These are phyloP conservation scores for Syzygium grande DNA, from an alignment of 345 rosid species.

Conservation along the genomic window DNA sequence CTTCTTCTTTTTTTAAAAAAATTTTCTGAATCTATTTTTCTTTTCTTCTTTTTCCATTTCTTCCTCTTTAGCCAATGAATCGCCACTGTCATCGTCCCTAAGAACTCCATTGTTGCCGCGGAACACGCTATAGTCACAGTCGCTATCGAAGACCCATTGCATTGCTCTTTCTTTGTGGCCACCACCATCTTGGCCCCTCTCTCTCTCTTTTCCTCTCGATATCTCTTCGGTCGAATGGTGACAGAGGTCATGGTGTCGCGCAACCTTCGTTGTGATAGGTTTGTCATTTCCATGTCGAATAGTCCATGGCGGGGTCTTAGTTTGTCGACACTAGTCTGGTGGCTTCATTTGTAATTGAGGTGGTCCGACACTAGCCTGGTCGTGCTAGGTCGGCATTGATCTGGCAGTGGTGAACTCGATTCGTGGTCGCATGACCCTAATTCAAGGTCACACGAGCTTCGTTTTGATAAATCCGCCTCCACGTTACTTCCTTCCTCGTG, in stretches of 20 bases:
- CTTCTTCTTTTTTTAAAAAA: neutral
- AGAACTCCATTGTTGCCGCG: neutral
- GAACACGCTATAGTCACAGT: neutral
- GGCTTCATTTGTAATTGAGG: neutral
- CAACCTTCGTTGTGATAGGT: neutral
- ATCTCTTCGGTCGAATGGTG: neutral
- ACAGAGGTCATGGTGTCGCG: neutral
- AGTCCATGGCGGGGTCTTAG: neutral
- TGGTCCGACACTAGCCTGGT: neutral
- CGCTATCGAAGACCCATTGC: neutral
- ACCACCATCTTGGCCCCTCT: neutral
- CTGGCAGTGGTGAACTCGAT: neutral
- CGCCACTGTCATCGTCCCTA: neutral
- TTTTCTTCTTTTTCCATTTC: neutral
- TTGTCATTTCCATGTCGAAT: neutral
- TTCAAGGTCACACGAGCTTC: neutral
- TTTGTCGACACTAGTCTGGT: neutral
- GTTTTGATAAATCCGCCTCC: neutral
- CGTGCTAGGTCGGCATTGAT: neutral
- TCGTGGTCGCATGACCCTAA: neutral
- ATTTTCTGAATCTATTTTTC: neutral
- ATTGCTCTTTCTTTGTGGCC: neutral
- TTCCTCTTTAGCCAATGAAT: neutral
- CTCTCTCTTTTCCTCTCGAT: fast-evolving
- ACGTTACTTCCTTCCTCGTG: neutral